Evolutionary conservation across 2,329 filamentous ascomycete genomes (phyloP), one percentile per base, ranked within the genome.

Genomic region (Xylariaceae sp.): DNA sequence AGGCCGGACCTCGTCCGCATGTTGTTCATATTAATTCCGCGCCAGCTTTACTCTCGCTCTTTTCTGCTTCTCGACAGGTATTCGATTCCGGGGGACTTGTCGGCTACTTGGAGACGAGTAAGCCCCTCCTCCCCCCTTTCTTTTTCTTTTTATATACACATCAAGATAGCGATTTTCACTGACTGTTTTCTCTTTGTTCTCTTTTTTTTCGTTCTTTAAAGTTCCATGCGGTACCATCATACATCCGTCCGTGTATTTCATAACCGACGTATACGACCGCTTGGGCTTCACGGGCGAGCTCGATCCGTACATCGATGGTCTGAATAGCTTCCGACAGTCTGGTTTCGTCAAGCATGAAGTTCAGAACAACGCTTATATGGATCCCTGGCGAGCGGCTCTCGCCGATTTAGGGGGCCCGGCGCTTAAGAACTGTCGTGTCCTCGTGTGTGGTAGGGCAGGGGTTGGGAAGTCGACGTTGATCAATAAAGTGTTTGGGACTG

Each of bases 401-500:
- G 57, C 55, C n/a, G 56, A 61, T 31, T 12, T 60, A 40, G 59
- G 57, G 12, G 54, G 60, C 6, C 42, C 55, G 12, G 57, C 54
- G 34, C 55, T 61, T 6, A 60, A 61, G 35, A 61, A 60, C 6
- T 61, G 60, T 34, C 32, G 65, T 6, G 64, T 67, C 12, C 57
- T 67, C 4, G 63, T 67, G 0, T 66, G 64, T 35, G 64, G 65
- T 29, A 63, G 62, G 30, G 63, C 65, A 9, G 62, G 64, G 1
- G 65, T 66, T 7, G 64, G 65, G 2, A 67, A 67, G 45, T 66
- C 63, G 2, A 66, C 64, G 0, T 54, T 67, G 9, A 61, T 67
- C 3, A 67, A 67, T 35, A 61, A 60, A 19, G 61, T 67, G 2
- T 67, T 67, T 43, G 64, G 64, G 4, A 47, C 65, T 2, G 31